Base-by-base conservation (phyloP, 441 rosid species). In the Erodium chrysanthum region DNA sequence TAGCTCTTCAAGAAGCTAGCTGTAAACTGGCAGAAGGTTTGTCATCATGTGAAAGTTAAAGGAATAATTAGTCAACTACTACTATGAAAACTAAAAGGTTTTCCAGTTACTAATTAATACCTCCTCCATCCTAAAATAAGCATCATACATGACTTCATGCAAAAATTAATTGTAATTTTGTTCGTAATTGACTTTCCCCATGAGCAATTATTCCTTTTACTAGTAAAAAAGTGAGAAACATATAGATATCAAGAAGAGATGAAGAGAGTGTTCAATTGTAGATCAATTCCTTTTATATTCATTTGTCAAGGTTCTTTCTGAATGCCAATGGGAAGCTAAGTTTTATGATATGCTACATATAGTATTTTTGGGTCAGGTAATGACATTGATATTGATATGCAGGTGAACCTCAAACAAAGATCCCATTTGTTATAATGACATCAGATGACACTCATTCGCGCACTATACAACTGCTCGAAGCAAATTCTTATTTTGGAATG, bases 401-500 rank as follows among this genome's bases (percentile, higher is more conserved):
- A 94, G 99, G 82, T 69, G 79, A 73, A 72, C 69, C 70, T 68
- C 78, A 82, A 68, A 82, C 74, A 70, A 88, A 84, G 72, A 85
- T 89, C 80, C 99, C 99, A 48, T 85, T 94, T 69, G 87, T 78
- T 64, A 91, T 94, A 68, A 94, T 94, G 99, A 94, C 97, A 46
- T 94, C 97, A 5, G 99, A 94, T 78, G 99, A 94, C 74, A 94
- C 97, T 14, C 91, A 94, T 83, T 71, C 84, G 61, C 92, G 85
- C 48, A 94, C 91, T 0, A 2, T 76, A 50, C 78, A 86, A 64
- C 88, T 91, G 66, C 71, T 94, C 74, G 94, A 91, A 76, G 80
- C 79, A 48, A 88, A 88, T 79, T 80, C 85, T 72, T 94, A 88
- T 71, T 91, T 94, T 78, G 97, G 99, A 72, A 94, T 91, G 97